Base-by-base conservation (phyloP, 768 basidiomycete genomes). In the Dentipellis sp. region DNA sequence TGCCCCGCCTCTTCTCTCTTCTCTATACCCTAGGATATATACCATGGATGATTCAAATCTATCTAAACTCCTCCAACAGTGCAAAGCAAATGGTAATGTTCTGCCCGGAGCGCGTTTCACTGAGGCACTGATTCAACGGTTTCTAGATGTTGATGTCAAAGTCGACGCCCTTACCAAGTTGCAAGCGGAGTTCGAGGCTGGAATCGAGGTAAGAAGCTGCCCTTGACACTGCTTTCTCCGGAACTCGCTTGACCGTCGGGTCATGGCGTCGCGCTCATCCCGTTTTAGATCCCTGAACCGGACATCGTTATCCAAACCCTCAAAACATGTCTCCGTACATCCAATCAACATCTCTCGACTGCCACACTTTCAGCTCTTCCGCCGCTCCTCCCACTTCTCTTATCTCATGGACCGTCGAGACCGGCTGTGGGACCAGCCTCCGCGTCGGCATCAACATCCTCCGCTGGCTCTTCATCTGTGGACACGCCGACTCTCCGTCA, bases 81-180 rank as follows among this genome's bases (percentile, higher is more conserved):
- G 67, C 49, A 67, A 62, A 62, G 66, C 67, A 2, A 70, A 66
- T 58, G 69, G 68, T 66, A 62, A 57, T 14, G 29, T 1, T 7
- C 46, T 36, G 19, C 17, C 19, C 34, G 9, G n/a, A 10, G 23
- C 50, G 11, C 16, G 34, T 39, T 40, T 37, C 29, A 17, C n/a
- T 49, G 51, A 39, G 39, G 55, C 56, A 54, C 48, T 48, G 53
- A 40, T 21, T 56, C 58, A 57, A 37, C 55, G 58, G 52, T 50
- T 50, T 35, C 53, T 63, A 91, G 90, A 92, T 69, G 81, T 86
- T 57, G 90, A 92, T 70, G 76, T 80, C 59, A 90, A 85, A 72
- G 77, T 90, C 21, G 89, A 92, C 66, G 89, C 87, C 23, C 75
- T 92, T 59, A 75, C 81, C 57, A 91, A 88, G 71, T 75, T 92